phyloP scores from a whole-genome alignment of 139 green algal species.

The Closterium sp. region DNA sequence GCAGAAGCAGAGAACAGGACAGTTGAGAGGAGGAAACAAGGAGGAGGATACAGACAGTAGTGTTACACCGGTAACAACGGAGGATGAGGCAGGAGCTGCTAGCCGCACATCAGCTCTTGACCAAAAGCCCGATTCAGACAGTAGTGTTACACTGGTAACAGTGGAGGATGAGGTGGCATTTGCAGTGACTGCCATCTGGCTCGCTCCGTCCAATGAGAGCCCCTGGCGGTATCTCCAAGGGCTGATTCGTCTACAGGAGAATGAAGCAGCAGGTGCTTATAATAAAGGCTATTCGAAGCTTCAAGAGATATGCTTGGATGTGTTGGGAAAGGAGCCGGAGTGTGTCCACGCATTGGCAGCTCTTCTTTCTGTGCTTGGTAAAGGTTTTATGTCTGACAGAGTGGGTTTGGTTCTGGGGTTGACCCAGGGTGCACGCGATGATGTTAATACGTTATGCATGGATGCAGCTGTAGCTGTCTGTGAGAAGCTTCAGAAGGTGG shows the following conservation, averaged over 20 bases:
- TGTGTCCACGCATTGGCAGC: constrained; percentile 22
- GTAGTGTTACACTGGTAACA: not conserved
- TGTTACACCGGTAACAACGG: not conserved
- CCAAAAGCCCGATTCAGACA: not conserved
- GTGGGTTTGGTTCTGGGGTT: not conserved
- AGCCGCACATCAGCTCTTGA: too few relatives aligned
- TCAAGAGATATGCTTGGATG: constrained; percentile 9
- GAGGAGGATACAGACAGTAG: not conserved
- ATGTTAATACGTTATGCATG: not conserved
- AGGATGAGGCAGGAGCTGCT: too few relatives aligned
- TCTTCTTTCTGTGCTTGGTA: not conserved
- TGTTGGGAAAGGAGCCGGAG: constrained; percentile 5
- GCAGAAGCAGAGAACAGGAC: not conserved
- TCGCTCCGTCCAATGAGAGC: constrained; percentile 53
- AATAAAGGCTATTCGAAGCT: constrained; percentile 5
- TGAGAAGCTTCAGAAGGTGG: not conserved
- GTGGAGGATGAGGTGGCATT: constrained; percentile 38
- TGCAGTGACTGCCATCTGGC: constrained; percentile 17
- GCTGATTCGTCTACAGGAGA: constrained; percentile 10
- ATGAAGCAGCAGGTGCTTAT: not conserved
- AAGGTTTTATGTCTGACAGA: not conserved
- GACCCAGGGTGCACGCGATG: not conserved
- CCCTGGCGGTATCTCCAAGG: constrained; percentile 53
- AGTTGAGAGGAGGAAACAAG: not conserved
- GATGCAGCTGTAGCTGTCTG: not conserved